These are phyloP conservation scores for Nematodospora valgi DNA, from an alignment of 805 yeast species.

Conservation along the genomic window DNA sequence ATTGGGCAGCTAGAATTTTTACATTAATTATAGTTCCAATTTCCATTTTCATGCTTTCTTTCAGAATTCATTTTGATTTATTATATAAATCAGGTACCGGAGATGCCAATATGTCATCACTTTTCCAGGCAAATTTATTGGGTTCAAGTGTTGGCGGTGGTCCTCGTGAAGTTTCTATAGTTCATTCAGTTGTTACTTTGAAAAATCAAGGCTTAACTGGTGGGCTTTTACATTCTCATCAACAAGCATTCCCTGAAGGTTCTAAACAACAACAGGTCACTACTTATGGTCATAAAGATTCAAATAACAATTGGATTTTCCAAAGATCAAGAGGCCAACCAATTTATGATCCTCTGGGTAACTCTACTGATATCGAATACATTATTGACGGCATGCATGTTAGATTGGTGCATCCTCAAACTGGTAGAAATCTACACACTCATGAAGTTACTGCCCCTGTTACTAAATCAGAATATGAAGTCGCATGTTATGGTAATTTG, in stretches of 20 bases:
- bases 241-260: conserved; percentile 45
- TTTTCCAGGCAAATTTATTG: conserved; percentile 73
- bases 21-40: conserved; percentile 66
- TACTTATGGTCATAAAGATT: conserved; percentile 44
- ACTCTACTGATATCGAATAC: conserved; percentile 30
- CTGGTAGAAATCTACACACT: conserved; percentile 68
- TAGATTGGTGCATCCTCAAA: conserved; percentile 59
- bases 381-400: conserved; percentile 59
- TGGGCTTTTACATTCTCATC: conserved; percentile 45
- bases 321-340: conserved; percentile 42
- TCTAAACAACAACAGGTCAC: conserved; percentile 48
- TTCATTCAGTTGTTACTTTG: conserved; percentile 41
- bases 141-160: conserved; percentile 63
- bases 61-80: conserved; percentile 73
- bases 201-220: conserved; percentile 43
- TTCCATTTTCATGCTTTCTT: conserved; percentile 57
- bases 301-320: conserved; percentile 46
- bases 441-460: conserved; percentile 67
- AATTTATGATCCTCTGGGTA: conserved; percentile 28
- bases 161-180: conserved; percentile 64
- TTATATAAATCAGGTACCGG: conserved; percentile 79
- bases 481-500: conserved; percentile 68
- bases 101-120: conserved; percentile 72
- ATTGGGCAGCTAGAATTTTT: conserved; percentile 65
- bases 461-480: conserved; percentile 52